These are phyloP conservation scores for Helicostylum pulchrum DNA, from an alignment of 192 early-diverging fungal species.

Conservation along the genomic window DNA sequence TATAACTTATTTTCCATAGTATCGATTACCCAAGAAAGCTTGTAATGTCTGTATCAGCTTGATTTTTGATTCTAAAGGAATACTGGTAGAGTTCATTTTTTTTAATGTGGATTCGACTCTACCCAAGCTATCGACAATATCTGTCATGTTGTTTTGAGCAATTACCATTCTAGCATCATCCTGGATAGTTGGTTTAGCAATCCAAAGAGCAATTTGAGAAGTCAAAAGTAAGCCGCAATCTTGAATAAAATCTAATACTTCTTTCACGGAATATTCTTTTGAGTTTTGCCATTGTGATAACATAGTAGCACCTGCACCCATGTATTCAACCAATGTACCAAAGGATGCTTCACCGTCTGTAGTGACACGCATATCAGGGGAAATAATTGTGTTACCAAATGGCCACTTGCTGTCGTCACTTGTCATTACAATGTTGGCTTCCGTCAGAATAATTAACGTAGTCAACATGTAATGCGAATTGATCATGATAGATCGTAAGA, in stretches of 20 bases:
- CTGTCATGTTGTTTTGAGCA: constrained; percentile 7
- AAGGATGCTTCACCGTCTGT: constrained; percentile 35
- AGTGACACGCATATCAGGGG: constrained; percentile 30
- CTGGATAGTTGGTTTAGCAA: constrained; percentile 2
- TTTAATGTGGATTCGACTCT: neutral
- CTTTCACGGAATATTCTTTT: constrained; percentile 1
- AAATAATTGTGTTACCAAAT: constrained; percentile 37
- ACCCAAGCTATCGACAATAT: neutral
- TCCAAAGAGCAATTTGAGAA: constrained; percentile 14
- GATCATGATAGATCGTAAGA: constrained; percentile 12
- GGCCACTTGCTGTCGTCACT: constrained; percentile 41
- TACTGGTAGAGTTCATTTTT: neutral
- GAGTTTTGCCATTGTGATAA: constrained; percentile 1
- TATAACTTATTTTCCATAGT: too few species aligned
- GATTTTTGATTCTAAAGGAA: too few species aligned
- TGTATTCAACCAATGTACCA: constrained; percentile 39
- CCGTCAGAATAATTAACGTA: constrained; percentile 37
- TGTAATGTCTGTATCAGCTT: too few species aligned
- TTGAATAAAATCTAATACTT: constrained; percentile 16
- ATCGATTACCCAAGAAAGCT: too few species aligned
- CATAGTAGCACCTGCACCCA: constrained; percentile 6
- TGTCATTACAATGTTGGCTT: constrained; percentile 32
- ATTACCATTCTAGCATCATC: constrained; percentile 8
- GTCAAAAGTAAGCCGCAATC: constrained; percentile 13
- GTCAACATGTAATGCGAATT: constrained; percentile 37